Evolutionary conservation across 495 filamentous ascomycete species (phyloP), one percentile per base, ranked within the genome.

Genomic region (Talaromyces proteolyticus): DNA sequence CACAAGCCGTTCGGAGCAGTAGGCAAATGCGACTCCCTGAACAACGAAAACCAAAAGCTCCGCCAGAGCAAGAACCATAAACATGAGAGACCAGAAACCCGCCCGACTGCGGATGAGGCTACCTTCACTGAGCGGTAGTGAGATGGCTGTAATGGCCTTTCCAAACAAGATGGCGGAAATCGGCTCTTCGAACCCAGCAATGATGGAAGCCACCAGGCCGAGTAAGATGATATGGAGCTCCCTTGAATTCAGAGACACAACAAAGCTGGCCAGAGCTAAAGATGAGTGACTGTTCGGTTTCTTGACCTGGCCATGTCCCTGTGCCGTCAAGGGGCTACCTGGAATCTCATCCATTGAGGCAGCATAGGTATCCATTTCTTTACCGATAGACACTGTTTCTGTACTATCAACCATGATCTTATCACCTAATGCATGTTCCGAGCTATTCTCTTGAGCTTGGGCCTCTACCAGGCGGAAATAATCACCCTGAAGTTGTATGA

Each of bases 101-200:
- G 38, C 39, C 21, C 18, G 18, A 38, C 50, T 53, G 38, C 51
- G 47, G 26, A 60, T 16, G 24, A 53, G 3, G 12, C 50, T 24
- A 19, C 26, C 23, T 21, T 26, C 19, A 17, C 21, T 12, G 17
- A 21, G 42, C 11, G 72, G 79, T 8, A 63, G 60, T 0, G 78
- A 70, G 10, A 86, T 62, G 4, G 82, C 67, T 20, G 59, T 70
- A 61, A 94, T 87, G 24, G 83, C 74, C 57, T 91, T 89, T 51
- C 85, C 86, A 53, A 94, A 89, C 64, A 92, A 89, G 47, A 92
- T 78, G 7, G 86, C 77, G 60, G 89, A 86, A 2, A 74, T 78
- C 11, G 88, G 87, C 59, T 91, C 84, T 26, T 79, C 85, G 21
- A 76, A 74, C 55, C 88, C 88, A 52, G 80, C 81, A 62, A 93